Conservation (phyloP, 2,329 filamentous ascomycete genomes). For the Stagonosporopsis chrysanthemi region DNA sequence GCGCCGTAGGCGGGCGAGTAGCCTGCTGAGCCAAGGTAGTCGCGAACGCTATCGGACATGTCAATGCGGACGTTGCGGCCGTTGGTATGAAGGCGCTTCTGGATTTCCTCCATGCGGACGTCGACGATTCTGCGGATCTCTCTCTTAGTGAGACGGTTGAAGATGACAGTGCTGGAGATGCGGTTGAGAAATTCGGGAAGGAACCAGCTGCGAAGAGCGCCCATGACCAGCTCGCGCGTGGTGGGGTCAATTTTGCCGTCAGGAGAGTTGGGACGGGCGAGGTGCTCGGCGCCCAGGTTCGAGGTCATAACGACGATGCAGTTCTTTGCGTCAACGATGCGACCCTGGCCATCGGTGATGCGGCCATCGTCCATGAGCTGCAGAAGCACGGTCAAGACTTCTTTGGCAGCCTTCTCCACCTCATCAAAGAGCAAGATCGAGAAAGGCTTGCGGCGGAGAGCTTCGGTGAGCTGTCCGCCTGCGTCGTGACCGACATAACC, state of each 20-base stretch:
- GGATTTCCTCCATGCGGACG: constrained; percentile 84
- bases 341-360: constrained; percentile 97
- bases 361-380: constrained; percentile 99
- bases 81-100: constrained; percentile 87
- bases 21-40: constrained; percentile 88
- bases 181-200: constrained; percentile 98
- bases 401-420: constrained; percentile 98
- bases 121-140: constrained; percentile 98
- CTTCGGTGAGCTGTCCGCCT: constrained; percentile 94
- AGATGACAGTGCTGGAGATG: constrained; percentile 95
- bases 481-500: constrained; percentile 97
- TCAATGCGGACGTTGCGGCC: constrained; percentile 84
- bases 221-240: constrained; percentile 89
- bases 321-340: constrained; percentile 93
- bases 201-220: constrained; percentile 92
- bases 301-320: constrained; percentile 99
- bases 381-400: constrained; percentile 94
- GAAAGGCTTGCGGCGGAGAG: constrained; percentile 91
- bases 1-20: constrained; percentile 97
- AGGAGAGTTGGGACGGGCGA: constrained; percentile 77
- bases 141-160: constrained; percentile 88
- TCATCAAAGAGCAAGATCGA: constrained; percentile 98
- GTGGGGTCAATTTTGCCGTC: constrained; percentile 87
- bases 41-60: constrained; percentile 85
- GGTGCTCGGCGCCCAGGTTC: constrained; percentile 92